Conservation (phyloP, 2,329 filamentous ascomycete species). For the Chaetomiaceae sp. region DNA sequence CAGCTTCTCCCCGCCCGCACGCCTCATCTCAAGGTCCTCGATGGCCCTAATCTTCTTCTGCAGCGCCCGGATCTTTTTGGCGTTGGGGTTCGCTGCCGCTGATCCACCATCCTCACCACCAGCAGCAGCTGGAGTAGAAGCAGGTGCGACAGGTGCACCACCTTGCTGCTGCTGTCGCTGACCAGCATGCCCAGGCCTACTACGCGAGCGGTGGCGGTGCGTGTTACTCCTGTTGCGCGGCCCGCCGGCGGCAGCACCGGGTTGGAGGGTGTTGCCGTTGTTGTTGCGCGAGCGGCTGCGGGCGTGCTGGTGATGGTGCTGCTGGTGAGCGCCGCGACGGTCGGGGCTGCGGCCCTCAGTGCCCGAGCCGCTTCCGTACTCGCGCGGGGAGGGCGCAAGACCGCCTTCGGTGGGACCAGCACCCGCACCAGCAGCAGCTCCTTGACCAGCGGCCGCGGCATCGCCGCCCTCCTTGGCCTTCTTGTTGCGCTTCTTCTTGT, state of each 20-base stretch:
- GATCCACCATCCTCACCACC: conserved; percentile 43
- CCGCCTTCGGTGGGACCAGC: conserved; percentile 39
- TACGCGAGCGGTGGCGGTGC: conserved; percentile 36
- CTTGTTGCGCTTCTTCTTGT: conserved; percentile 96
- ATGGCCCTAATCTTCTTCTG: conserved; percentile 98
- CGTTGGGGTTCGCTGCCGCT: conserved; percentile 58
- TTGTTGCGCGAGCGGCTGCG: conserved; percentile 53
- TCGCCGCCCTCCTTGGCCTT: conserved; percentile 74
- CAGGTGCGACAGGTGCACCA: conserved; percentile 10
- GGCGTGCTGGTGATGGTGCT: conserved; percentile 42
- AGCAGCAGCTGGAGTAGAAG: conserved; percentile 29
- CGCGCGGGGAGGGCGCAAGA: conserved; percentile 45
- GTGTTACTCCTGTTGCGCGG: conserved; percentile 50
- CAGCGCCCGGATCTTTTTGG: conserved; percentile 90
- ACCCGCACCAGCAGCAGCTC: too few species aligned
- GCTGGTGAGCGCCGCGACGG: conserved; percentile 57
- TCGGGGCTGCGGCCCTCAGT: conserved; percentile 62
- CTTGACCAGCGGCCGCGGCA: conserved; percentile 40
- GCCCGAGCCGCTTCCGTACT: conserved; percentile 40
- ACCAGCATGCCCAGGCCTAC: conserved; percentile 22
- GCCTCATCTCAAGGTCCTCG: conserved; percentile 95
- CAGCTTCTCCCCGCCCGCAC: conserved; percentile 89
- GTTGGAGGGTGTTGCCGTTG: conserved; percentile 11
- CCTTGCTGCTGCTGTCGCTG: neutral
- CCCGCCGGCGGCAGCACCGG: too few species aligned